Percentiles rank a stretch among this genome's conserved stretches.
phyloP scores from a whole-genome alignment of 1,284 basidiomycete species.

The Amylostereum areolatum region DNA sequence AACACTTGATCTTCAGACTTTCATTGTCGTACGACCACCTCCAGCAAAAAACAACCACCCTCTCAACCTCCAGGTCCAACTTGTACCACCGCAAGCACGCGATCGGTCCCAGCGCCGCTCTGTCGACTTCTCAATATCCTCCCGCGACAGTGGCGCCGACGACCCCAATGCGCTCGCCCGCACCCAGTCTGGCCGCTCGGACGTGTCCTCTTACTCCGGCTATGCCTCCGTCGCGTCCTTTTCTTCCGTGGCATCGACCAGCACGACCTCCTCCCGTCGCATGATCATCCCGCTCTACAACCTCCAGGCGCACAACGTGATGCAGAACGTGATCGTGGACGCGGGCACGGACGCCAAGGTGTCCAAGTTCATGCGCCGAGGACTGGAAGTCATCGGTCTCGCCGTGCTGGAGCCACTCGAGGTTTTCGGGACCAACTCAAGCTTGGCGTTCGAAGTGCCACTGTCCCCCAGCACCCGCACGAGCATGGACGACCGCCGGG shows the following conservation, averaged over 20 bases:
- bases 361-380: slow-evolving; percentile 82
- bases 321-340: slow-evolving; percentile 87
- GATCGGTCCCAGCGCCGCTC: slow-evolving; percentile 34
- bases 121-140: slow-evolving; percentile 26
- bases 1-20: slow-evolving; percentile 48
- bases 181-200: slow-evolving; percentile 38
- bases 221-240: slow-evolving; percentile 42
- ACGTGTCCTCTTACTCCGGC: slow-evolving; percentile 39
- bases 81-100: slow-evolving; percentile 66
- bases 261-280: slow-evolving; percentile 47
- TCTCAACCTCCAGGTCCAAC: slow-evolving; percentile 89
- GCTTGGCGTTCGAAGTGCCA: not conserved
- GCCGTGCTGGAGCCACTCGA: slow-evolving; percentile 81
- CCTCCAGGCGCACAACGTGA: slow-evolving; percentile 86
- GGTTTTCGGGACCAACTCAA: slow-evolving; percentile 34
- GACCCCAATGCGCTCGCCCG: slow-evolving; percentile 25
- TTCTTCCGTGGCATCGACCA: slow-evolving; percentile 35
- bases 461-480: slow-evolving; percentile 13
- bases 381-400: slow-evolving; percentile 77
- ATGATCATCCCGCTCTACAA: slow-evolving; percentile 94
- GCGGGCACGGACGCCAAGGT: slow-evolving; percentile 94
- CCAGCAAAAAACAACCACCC: slow-evolving; percentile 82
- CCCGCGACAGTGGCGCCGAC: slow-evolving; percentile 32
- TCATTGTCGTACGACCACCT: slow-evolving; percentile 81
- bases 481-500: slow-evolving; percentile 11